A percentile compares a stretch with the other conserved stretches of the same genome.
phyloP scores from a whole-genome alignment of 164 flowering plant genomes.

The Chimonanthus salicifolius region DNA sequence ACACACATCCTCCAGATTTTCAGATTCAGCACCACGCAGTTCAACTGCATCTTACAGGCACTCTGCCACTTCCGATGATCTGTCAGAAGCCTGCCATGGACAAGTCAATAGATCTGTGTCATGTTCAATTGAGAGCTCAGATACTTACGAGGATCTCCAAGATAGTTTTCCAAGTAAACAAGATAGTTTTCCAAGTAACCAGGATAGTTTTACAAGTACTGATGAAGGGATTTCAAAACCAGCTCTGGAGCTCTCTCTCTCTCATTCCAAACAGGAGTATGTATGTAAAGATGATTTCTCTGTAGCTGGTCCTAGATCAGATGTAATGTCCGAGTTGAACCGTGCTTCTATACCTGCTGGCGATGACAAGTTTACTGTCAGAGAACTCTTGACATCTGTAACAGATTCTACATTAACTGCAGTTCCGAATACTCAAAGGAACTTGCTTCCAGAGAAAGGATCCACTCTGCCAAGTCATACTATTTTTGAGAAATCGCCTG shows the following conservation, averaged over 20 bases:
- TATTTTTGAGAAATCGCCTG: constrained; percentile 30
- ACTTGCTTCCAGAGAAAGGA: constrained; percentile 33
- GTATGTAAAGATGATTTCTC: constrained; percentile 26
- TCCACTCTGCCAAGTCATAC: constrained; percentile 20
- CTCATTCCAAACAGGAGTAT: constrained; percentile 26
- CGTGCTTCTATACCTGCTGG: constrained; percentile 29
- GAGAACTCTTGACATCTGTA: constrained; percentile 47
- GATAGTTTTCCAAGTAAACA: constrained; percentile 9
- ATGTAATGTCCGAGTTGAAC: constrained; percentile 17
- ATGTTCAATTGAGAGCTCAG: constrained; percentile 27
- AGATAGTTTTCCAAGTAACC: too few species aligned
- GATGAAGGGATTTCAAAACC: constrained; percentile 27
- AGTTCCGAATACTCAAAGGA: constrained; percentile 27
- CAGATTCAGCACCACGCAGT: constrained; percentile 24
- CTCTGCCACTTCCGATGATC: constrained; percentile 24
- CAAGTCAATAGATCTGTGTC: constrained; percentile 16
- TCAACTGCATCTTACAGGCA: constrained; percentile 20
- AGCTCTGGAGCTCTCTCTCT: constrained; percentile 17
- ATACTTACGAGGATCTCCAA: constrained; percentile 22
- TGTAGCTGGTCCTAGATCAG: constrained; percentile 21
- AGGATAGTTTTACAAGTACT: constrained; percentile 7
- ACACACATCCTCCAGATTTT: constrained; percentile 17
- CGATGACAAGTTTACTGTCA: constrained; percentile 69
- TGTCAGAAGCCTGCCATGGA: constrained; percentile 21
- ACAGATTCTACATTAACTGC: constrained; percentile 29